These are phyloP conservation scores for Amanita muscaria DNA, from an alignment of 768 basidiomycete species.

Conservation along the genomic window DNA sequence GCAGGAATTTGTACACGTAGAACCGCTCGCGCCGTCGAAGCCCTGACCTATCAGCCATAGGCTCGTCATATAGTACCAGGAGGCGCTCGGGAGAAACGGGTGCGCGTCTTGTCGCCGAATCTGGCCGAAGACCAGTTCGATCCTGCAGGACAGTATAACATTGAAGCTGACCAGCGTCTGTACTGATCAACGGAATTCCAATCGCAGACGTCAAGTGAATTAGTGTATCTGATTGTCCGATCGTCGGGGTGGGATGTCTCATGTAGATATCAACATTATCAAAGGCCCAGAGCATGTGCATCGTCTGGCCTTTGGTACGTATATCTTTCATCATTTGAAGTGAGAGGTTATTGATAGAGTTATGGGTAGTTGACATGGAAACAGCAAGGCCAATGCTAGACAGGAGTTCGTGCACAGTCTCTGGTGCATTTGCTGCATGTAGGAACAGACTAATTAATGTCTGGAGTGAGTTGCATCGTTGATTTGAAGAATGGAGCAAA, in stretches of 20 bases:
- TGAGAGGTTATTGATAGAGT: conserved; percentile 18
- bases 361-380: conserved; percentile 17
- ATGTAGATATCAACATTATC: conserved; percentile 37
- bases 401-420: conserved; percentile 21
- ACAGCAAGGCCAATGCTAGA: conserved; percentile 22
- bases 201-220: conserved; percentile 27
- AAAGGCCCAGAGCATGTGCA: conserved; percentile 24
- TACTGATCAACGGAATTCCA: conserved; percentile 19
- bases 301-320: conserved; percentile 15
- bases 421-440: conserved; percentile 18
- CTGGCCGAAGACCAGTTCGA: too few relatives aligned
- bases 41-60: too few relatives aligned
- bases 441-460: conserved; percentile 21
- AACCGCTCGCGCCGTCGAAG: conserved; percentile 18
- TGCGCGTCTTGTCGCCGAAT: neutral
- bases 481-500: conserved; percentile 13
- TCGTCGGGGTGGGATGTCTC: conserved; percentile 19
- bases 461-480: conserved; percentile 14
- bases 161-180: conserved; percentile 18
- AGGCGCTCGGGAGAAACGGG: too few relatives aligned
- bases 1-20: conserved; percentile 20
- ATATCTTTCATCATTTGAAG: conserved; percentile 13
- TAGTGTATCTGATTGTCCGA: conserved; percentile 21
- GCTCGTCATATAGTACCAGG: too few relatives aligned
- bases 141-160: conserved; percentile 18